These are phyloP conservation scores for Colletotrichum sp. DNA, from an alignment of 2,329 filamentous ascomycete species.

Conservation along the genomic window DNA sequence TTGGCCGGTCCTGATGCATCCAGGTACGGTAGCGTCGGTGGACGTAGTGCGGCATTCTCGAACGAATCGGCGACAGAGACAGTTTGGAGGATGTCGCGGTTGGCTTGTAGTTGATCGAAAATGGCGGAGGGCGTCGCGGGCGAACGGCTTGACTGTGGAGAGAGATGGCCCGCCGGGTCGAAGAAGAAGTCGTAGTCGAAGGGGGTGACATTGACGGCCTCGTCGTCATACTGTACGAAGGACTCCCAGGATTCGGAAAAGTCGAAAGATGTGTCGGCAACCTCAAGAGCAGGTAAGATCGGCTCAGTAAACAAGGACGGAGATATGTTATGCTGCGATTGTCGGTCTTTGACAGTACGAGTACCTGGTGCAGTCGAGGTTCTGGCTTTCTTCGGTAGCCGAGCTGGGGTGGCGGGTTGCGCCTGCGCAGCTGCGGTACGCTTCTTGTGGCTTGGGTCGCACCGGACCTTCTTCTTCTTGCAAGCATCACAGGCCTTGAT, in stretches of 20 bases:
- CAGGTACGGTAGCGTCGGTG: constrained; percentile 45
- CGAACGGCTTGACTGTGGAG: constrained; percentile 37
- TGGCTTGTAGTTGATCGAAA: constrained; percentile 20
- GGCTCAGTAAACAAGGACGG: constrained; percentile 24
- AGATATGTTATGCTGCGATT: not conserved
- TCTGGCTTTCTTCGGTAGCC: constrained; percentile 48
- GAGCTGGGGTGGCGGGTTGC: constrained; percentile 31
- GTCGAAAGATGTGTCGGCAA: constrained; percentile 12
- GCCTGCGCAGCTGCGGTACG: constrained; percentile 37
- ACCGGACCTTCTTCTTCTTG: constrained; percentile 67
- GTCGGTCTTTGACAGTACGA: not conserved
- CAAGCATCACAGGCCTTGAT: constrained; percentile 72
- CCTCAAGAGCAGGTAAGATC: constrained; percentile 20
- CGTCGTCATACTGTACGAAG: constrained; percentile 50
- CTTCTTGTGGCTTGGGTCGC: constrained; percentile 65
- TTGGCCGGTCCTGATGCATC: constrained; percentile 37
- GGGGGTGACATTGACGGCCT: constrained; percentile 34
- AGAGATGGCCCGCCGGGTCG: constrained; percentile 47
- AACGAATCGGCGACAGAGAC: not conserved
- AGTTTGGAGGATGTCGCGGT: not conserved
- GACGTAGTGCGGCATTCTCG: not conserved
- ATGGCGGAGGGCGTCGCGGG: constrained; percentile 36
- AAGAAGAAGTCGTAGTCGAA: constrained; percentile 52
- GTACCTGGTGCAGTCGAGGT: constrained; percentile 27
- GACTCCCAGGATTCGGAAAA: constrained; percentile 46